Percentiles rank a stretch among this genome's conserved stretches.
These are phyloP conservation scores for Arachnomyces sp. DNA, from an alignment of 2,329 filamentous ascomycete species.

Conservation along the genomic window DNA sequence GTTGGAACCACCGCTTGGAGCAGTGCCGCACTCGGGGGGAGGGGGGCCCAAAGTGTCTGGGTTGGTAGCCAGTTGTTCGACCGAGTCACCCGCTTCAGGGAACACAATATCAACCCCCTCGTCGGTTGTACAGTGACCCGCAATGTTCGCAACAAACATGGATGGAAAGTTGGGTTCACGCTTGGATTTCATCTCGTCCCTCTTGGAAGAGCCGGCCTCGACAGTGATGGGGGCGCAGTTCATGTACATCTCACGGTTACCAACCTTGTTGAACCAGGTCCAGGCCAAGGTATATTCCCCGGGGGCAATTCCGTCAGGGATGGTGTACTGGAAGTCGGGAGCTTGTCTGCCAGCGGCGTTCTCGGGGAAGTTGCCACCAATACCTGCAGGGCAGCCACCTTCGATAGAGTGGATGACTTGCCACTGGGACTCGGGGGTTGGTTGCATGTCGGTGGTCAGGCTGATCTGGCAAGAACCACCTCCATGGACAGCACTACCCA, in stretches of 20 bases:
- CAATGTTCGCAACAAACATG: conserved; percentile 68
- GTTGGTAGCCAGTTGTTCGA: conserved; percentile 30
- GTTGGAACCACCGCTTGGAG: conserved; percentile 3
- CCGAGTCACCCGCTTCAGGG: conserved; percentile 55
- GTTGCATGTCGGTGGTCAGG: conserved; percentile 66
- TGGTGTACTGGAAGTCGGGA: conserved; percentile 57
- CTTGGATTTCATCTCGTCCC: conserved; percentile 28
- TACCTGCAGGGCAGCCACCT: conserved; percentile 69
- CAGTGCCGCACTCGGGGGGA: conserved; percentile 4
- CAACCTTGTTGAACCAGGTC: conserved; percentile 90
- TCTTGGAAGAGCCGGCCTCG: conserved; percentile 42
- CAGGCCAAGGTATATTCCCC: conserved; percentile 79
- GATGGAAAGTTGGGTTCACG: conserved; percentile 55
- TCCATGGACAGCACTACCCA: conserved; percentile 69
- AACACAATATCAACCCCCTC: conserved; percentile 55
- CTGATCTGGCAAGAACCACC: conserved; percentile 89
- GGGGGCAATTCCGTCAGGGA: conserved; percentile 62
- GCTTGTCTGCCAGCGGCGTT: conserved; percentile 40
- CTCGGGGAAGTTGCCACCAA: conserved; percentile 49
- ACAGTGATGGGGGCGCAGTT: conserved; percentile 76
- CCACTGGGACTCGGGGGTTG: conserved; percentile 61
- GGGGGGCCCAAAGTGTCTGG: conserved; percentile 4
- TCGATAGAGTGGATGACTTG: conserved; percentile 84
- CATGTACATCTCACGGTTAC: conserved; percentile 97
- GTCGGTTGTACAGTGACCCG: conserved; percentile 46